Percentiles rank a stretch among this genome's conserved stretches.
Conservation (phyloP, 2,329 filamentous ascomycete species). For the Meredithiella fracta region DNA sequence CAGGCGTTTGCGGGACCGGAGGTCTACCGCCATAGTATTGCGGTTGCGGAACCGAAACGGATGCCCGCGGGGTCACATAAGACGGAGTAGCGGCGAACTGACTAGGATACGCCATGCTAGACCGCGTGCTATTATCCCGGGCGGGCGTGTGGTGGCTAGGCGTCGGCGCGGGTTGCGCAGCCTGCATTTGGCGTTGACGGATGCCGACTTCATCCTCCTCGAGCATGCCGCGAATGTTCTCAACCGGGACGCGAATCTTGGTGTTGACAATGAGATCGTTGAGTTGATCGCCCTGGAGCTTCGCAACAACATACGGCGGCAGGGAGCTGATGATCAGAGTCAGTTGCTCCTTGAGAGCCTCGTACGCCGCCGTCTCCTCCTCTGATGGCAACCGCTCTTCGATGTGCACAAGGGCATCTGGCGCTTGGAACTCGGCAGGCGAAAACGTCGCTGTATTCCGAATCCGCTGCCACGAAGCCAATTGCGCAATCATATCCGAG, state of each 20-base stretch:
- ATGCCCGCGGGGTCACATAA: conserved; percentile 8
- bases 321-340: conserved; percentile 56
- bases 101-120: conserved; percentile 26
- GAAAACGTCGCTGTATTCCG: conserved; percentile 51
- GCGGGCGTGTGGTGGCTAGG: conserved; percentile 4
- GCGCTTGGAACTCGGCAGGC: conserved; percentile 44
- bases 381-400: conserved; percentile 50
- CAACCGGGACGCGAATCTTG: conserved; percentile 54
- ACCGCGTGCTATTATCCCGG: conserved; percentile 9
- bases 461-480: conserved; percentile 65
- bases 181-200: conserved; percentile 32
- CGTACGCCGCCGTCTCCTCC: conserved; percentile 46
- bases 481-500: conserved; percentile 58
- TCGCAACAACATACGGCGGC: conserved; percentile 72
- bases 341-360: conserved; percentile 59
- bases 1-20: conserved; percentile 11
- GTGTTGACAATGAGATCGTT: conserved; percentile 68
- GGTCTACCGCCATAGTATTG: conserved; percentile 12
- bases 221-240: conserved; percentile 62
- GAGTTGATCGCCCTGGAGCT: conserved; percentile 73
- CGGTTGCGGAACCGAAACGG: conserved; percentile 5
- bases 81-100: conserved; percentile 22
- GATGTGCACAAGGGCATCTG: conserved; percentile 51
- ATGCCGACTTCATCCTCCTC: conserved; percentile 60
- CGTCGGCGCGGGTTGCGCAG: conserved; percentile 15